Percentiles rank a stretch among this genome's conserved stretches.
These are phyloP conservation scores for Cyclotella sp. DNA, from an alignment of 108 stramenopile species.

Conservation along the genomic window DNA sequence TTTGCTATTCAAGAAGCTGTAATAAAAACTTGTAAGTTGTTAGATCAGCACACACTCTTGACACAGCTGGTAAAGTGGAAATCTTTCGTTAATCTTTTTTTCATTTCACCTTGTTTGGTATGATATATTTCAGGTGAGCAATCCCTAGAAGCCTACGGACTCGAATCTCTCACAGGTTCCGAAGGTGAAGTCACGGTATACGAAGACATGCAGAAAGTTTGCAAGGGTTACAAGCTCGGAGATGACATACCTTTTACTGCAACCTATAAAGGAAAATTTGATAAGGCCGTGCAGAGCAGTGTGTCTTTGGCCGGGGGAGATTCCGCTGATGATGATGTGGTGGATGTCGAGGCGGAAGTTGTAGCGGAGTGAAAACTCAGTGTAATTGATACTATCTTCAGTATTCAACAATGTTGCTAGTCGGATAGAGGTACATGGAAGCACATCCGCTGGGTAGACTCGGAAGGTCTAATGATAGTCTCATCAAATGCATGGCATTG, in stretches of 20 bases:
- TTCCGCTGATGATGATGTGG: slow-evolving; percentile 36
- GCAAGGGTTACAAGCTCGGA: slow-evolving; percentile 79
- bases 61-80: neutral
- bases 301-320: neutral
- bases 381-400: no score
- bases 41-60: no score
- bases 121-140: slow-evolving; percentile 22
- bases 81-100: neutral
- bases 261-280: slow-evolving; percentile 66
- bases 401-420: no score
- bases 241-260: slow-evolving; percentile 78
- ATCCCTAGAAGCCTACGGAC: slow-evolving; percentile 81
- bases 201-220: slow-evolving; percentile 78
- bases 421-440: no score
- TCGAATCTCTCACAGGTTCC: slow-evolving; percentile 66
- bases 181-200: slow-evolving; percentile 67
- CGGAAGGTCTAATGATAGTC: no score
- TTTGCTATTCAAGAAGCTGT: slow-evolving; percentile 86
- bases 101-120: neutral
- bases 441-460: no score
- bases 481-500: no score
- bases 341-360: slow-evolving; percentile 51
- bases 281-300: slow-evolving; percentile 30
- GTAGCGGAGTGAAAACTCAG: slow-evolving; percentile 19
- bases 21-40: slow-evolving; percentile 74